phyloP scores from a whole-genome alignment of 2,329 filamentous ascomycete genomes.

The Thelonectria olida region DNA sequence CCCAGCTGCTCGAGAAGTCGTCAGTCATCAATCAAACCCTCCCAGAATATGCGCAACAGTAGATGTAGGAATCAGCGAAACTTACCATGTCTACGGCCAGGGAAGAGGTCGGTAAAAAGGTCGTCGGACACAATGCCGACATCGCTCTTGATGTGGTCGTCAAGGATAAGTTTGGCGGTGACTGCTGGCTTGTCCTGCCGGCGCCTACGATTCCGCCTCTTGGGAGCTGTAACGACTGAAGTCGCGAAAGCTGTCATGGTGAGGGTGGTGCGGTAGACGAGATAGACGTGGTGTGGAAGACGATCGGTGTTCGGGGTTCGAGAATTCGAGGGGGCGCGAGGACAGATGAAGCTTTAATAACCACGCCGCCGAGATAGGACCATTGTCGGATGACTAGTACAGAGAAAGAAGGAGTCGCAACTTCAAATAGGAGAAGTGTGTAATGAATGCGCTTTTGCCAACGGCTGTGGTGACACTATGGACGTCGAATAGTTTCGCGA shows the following conservation, averaged over 20 bases:
- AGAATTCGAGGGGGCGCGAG: conserved; percentile 8
- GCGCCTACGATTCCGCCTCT: conserved; percentile 61
- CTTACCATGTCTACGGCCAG: conserved; percentile 64
- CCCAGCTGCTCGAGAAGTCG: conserved; percentile 29
- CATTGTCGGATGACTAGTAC: conserved; percentile 5
- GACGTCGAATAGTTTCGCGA: conserved; percentile 22
- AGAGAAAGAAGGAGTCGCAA: background rate
- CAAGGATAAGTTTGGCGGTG: conserved; percentile 82
- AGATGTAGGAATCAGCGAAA: conserved; percentile 24
- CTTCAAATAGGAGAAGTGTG: background rate
- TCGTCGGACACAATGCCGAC: conserved; percentile 88
- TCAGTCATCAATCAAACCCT: conserved; percentile 4
- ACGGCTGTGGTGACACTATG: background rate
- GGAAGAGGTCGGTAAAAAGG: conserved; percentile 83
- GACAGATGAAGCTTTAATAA: conserved; percentile 20
- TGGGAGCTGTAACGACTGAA: conserved; percentile 36
- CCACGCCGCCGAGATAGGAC: conserved; percentile 23
- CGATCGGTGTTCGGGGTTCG: conserved; percentile 19
- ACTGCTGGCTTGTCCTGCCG: conserved; percentile 78
- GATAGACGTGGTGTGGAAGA: background rate
- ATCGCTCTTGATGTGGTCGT: conserved; percentile 86
- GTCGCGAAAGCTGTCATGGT: conserved; percentile 44
- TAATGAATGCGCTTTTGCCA: background rate
- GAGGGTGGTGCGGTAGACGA: conserved; percentile 6
- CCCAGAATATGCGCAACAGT: background rate